These are phyloP conservation scores for Boletales sp. DNA, from an alignment of 768 basidiomycete genomes.

Conservation along the genomic window DNA sequence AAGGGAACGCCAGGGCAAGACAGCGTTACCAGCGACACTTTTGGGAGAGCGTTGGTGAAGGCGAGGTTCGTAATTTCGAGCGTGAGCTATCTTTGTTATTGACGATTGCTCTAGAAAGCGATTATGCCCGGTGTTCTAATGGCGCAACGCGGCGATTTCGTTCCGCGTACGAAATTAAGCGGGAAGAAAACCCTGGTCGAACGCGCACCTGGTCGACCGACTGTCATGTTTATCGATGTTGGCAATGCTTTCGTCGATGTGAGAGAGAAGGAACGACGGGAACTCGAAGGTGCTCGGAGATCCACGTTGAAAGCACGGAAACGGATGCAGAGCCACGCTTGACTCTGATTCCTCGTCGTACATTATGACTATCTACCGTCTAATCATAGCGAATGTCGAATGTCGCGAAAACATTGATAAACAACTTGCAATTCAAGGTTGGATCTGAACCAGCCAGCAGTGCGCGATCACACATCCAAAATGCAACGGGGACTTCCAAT, in stretches of 20 bases:
- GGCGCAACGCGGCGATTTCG: slow-evolving; percentile 40
- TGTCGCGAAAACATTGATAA: slow-evolving; percentile 22
- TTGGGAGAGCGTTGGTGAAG: slow-evolving; percentile 78
- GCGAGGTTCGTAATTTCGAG: slow-evolving; percentile 44
- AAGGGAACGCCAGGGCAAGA: slow-evolving; percentile 52
- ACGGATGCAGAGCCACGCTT: slow-evolving; percentile 17
- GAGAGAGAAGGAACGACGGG: slow-evolving; percentile 48
- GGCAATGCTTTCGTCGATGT: slow-evolving; percentile 66
- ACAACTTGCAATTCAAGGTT: neutral
- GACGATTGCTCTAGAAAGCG: slow-evolving; percentile 46
- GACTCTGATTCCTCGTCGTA: neutral
- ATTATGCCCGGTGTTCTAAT: slow-evolving; percentile 57
- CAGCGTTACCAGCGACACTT: slow-evolving; percentile 68
- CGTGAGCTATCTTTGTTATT: neutral
- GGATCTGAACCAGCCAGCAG: neutral
- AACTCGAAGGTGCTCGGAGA: slow-evolving; percentile 48
- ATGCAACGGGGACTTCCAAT: slow-evolving; percentile 86
- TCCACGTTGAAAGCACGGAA: slow-evolving; percentile 32
- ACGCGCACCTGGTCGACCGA: slow-evolving; percentile 44
- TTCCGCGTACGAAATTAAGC: slow-evolving; percentile 36
- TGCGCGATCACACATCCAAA: slow-evolving; percentile 33
- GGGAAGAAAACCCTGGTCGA: slow-evolving; percentile 36
- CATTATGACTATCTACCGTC: no score
- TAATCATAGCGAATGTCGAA: neutral
- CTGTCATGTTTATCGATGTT: slow-evolving; percentile 69